Evolutionary conservation across 75 land plant genomes (phyloP).

Genomic region (Pinus tabuliformis): DNA sequence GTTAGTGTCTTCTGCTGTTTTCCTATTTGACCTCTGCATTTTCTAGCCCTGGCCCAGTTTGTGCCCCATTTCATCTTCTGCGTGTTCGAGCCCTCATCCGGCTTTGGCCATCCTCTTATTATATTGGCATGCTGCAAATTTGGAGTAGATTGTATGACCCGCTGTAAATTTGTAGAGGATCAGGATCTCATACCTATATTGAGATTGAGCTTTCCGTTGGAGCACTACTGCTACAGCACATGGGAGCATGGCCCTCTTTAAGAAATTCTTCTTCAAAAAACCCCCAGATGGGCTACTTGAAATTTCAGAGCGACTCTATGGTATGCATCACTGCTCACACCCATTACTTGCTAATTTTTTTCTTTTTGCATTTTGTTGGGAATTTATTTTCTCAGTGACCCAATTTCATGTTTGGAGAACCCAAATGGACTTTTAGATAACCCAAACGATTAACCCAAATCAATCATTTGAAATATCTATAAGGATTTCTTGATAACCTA

Average conservation of each 20-base stretch:
- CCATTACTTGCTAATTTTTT: neutral
- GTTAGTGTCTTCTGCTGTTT: too few species aligned
- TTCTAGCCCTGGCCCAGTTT: too few species aligned
- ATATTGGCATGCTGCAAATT: too few species aligned
- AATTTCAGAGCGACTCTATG: constrained; percentile 76
- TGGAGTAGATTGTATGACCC: too few species aligned
- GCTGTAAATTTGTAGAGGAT: too few species aligned
- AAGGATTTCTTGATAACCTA: neutral
- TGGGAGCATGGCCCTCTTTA: constrained; percentile 66
- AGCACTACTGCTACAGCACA: neutral
- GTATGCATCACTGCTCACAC: constrained; percentile 24
- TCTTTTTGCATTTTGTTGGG: constrained; percentile 13
- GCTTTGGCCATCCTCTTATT: too few species aligned
- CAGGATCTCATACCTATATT: too few species aligned
- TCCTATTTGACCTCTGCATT: too few species aligned
- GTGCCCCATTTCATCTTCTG: too few species aligned
- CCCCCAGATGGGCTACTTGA: constrained; percentile 89
- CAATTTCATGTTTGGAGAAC: neutral
- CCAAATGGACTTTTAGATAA: neutral
- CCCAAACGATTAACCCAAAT: neutral
- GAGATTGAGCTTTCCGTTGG: neutral
- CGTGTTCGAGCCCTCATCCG: too few species aligned
- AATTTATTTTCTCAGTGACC: neutral
- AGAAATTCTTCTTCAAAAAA: constrained; percentile 72
- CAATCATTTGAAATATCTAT: neutral